Evolutionary conservation across 345 rosid genomes (phyloP), one percentile per base, ranked within the genome.

Genomic region (Triadica sebifera): DNA sequence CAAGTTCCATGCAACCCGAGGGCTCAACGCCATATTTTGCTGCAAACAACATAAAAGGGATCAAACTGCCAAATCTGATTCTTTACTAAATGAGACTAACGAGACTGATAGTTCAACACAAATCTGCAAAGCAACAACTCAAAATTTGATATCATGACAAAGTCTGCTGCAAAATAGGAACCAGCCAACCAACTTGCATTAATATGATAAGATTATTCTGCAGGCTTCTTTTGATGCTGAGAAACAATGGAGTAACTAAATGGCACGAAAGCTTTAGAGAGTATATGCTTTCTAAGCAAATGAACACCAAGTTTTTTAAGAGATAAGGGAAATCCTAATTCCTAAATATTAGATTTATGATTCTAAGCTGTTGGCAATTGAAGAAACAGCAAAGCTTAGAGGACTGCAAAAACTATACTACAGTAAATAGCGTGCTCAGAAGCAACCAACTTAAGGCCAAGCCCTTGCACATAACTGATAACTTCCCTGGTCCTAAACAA

Each of bases 21-120:
- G 99, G 98, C 72, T 93, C 97, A 58, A 93, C 91, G 17, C 98
- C 99, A 43, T 73, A 89, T 86, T 95, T 95, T 53, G 98, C 99
- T 93, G 93, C 65, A 89, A 41, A 78, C 20, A 65, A 65, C 16
- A 64, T 45, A 34, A 58, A 49, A 74, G 67, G 76, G 8, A 60
- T 58, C 39, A 73, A 71, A 52, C 70, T 12, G 71, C 13, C 38
- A 73, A 66, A 15, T 25, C 55, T 69, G 51, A 63, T 37, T 45
- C 38, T 49, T 49, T 20, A 25, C 38, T 39, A 49, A 59, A 22
- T 57, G 6, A n/a, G 24, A 25, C 52, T 55, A 53, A 8, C 8
- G 6, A 6, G 41, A 34, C 38, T 13, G 20, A 22, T 50, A 51
- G 8, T 20, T 45, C 16, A 45, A 24, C 52, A 77, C 19, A 62